Evolutionary conservation across 345 rosid species (phyloP).

Genomic region (Hevea brasiliensis): DNA sequence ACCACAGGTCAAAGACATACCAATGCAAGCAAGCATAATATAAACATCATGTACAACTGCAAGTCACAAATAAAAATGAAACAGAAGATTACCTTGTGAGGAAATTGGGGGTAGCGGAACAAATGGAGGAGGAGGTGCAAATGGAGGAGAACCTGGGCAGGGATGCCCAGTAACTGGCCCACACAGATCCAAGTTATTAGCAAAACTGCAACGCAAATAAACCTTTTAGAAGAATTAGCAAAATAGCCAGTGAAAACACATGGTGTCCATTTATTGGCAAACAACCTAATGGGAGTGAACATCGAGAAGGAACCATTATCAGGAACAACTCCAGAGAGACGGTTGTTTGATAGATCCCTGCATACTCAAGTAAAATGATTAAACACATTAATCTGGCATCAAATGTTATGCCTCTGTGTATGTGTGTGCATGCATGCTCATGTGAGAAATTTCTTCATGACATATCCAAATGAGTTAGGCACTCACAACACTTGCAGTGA

Average conservation of each 20-base stretch:
- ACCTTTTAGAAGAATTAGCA: slow-evolving; percentile 13
- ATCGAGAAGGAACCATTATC: slow-evolving; percentile 98
- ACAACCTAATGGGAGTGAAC: slow-evolving; percentile 97
- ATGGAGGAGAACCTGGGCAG: slow-evolving; percentile 99
- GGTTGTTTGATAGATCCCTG: slow-evolving; percentile 96
- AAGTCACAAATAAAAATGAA: background rate
- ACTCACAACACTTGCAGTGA: slow-evolving; percentile 95
- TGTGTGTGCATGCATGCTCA: background rate
- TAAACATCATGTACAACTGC: background rate
- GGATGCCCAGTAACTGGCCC: slow-evolving; percentile 95
- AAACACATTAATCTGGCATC: slow-evolving; percentile 3
- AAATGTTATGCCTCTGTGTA: background rate
- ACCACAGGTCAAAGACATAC: background rate
- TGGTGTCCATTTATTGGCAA: slow-evolving; percentile 25
- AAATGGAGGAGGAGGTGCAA: slow-evolving; percentile 99
- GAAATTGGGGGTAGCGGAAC: slow-evolving; percentile 75
- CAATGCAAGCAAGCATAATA: background rate
- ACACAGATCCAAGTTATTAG: slow-evolving; percentile 87
- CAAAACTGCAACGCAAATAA: slow-evolving; percentile 68
- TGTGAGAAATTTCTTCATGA: background rate
- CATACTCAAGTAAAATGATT: slow-evolving; percentile 21
- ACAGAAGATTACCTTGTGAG: slow-evolving; percentile 51
- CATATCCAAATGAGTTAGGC: slow-evolving; percentile 10
- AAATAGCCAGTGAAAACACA: slow-evolving; percentile 2
- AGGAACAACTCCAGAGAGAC: slow-evolving; percentile 88